A percentile compares a stretch with the other conserved stretches of the same genome.
Evolutionary conservation across 306 rosid species (phyloP).

Genomic region (Corylus heterophylla): DNA sequence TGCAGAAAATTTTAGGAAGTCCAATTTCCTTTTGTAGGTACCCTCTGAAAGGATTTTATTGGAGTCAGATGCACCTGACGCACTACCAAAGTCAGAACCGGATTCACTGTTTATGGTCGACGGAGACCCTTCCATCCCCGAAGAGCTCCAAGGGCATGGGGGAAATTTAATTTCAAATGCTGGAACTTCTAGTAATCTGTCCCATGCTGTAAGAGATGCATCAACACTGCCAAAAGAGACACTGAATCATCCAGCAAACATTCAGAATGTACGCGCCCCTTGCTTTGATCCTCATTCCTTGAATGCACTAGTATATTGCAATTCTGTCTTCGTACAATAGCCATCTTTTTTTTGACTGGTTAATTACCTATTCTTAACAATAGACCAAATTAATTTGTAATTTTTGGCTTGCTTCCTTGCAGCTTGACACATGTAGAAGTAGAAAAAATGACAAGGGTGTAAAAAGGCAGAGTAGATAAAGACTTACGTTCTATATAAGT

Average conservation of each 20-base stretch:
- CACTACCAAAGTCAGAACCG: conserved; percentile 52
- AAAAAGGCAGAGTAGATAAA: neutral
- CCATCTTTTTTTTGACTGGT: conserved; percentile 4
- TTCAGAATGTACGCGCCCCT: conserved; percentile 42
- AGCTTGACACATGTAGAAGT: neutral
- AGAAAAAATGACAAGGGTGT: neutral
- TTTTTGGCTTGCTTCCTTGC: conserved; percentile 2
- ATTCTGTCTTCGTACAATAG: neutral
- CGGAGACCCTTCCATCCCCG: conserved; percentile 55
- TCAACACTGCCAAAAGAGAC: conserved; percentile 57
- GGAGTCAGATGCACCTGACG: conserved; percentile 99
- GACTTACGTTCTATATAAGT: neutral
- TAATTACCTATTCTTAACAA: conserved; percentile 1
- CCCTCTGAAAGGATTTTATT: conserved; percentile 73
- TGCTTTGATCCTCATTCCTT: neutral
- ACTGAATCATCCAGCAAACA: conserved; percentile 81
- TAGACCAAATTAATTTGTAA: neutral
- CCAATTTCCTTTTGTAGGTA: conserved; percentile 47
- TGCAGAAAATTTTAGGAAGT: conserved; percentile 11
- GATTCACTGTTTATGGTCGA: conserved; percentile 59
- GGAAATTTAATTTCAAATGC: conserved; percentile 23
- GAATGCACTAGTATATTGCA: conserved; percentile 4
- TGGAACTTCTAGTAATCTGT: conserved; percentile 23
- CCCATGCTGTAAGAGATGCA: conserved; percentile 28
- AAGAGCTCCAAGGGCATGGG: conserved; percentile 31